Evolutionary conservation across 2,329 filamentous ascomycete genomes (phyloP).

Genomic region (Epichloe festucae): DNA sequence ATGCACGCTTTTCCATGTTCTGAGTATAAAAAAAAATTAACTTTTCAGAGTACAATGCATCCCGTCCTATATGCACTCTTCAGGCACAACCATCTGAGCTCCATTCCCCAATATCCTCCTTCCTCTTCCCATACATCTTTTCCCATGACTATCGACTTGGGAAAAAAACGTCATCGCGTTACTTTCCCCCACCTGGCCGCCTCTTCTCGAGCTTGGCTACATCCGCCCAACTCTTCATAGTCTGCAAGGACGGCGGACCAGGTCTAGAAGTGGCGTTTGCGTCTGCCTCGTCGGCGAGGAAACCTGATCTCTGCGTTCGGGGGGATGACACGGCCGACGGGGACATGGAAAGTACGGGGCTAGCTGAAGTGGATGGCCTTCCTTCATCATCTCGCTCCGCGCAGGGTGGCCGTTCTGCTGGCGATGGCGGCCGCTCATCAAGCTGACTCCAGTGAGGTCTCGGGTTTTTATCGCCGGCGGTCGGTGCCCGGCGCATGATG

Average conservation of each 20-base stretch:
- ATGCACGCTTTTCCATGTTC: too few relatives aligned
- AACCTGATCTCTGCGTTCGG: slow-evolving; percentile 8
- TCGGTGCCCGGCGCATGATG: slow-evolving; percentile 9
- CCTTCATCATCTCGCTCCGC: neutral
- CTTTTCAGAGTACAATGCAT: too few relatives aligned
- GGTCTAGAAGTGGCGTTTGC: slow-evolving; percentile 10
- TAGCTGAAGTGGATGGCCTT: slow-evolving; percentile 9
- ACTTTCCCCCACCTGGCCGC: neutral
- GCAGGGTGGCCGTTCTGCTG: neutral
- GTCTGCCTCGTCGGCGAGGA: slow-evolving; percentile 6
- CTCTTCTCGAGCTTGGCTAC: slow-evolving; percentile 19
- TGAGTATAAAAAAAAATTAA: too few relatives aligned
- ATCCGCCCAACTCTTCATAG: slow-evolving; percentile 28
- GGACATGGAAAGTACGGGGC: slow-evolving; percentile 14
- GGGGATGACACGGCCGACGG: slow-evolving; percentile 22
- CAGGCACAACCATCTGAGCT: too few relatives aligned
- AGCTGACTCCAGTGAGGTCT: slow-evolving; percentile 15
- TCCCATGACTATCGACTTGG: neutral
- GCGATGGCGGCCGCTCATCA: slow-evolving; percentile 5
- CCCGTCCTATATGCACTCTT: too few relatives aligned
- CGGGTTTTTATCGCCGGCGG: slow-evolving; percentile 7
- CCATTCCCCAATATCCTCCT: neutral
- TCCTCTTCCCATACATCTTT: neutral
- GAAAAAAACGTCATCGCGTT: neutral
- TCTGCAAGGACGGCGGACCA: slow-evolving; percentile 20